A percentile compares a stretch with the other conserved stretches of the same genome.
phyloP scores from a whole-genome alignment of 768 basidiomycete species.

The Phlebiopsis gigantea region DNA sequence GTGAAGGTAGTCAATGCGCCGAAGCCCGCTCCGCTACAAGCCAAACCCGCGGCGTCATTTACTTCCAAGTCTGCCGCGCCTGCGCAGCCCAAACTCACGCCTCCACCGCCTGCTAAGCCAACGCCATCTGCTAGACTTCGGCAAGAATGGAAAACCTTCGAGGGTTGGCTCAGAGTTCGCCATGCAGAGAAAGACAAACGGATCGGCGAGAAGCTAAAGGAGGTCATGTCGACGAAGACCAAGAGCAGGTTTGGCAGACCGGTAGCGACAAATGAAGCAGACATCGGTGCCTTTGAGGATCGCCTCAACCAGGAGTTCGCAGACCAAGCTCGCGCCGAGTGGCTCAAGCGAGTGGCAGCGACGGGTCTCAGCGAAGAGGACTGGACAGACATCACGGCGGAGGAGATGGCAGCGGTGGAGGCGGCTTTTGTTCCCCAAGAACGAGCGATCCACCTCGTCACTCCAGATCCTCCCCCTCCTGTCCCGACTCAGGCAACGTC shows the following conservation, averaged over 20 bases:
- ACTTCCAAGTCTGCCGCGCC: neutral
- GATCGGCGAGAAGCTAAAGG: slow-evolving; percentile 10
- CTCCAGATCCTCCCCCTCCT: neutral
- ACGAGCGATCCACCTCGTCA: neutral
- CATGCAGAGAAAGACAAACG: slow-evolving; percentile 11
- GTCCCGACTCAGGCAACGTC: neutral
- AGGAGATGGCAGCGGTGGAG: slow-evolving; percentile 12
- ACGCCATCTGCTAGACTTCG: slow-evolving; percentile 8
- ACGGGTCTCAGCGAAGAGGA: slow-evolving; percentile 11
- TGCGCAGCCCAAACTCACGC: slow-evolving; percentile 1
- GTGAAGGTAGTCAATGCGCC: neutral
- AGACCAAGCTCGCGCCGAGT: slow-evolving; percentile 6
- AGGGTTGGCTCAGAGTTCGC: slow-evolving; percentile 8
- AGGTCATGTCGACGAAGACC: slow-evolving; percentile 8
- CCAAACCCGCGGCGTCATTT: neutral
- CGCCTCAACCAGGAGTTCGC: slow-evolving; percentile 5
- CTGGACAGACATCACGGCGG: slow-evolving; percentile 12
- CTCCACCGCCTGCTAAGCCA: neutral
- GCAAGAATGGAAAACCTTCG: slow-evolving; percentile 13
- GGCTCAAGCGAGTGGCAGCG: slow-evolving; percentile 8
- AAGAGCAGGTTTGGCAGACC: slow-evolving; percentile 1
- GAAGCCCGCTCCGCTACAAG: neutral
- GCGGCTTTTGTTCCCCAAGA: slow-evolving; percentile 10
- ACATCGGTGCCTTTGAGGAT: slow-evolving; percentile 5
- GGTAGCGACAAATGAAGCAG: neutral